Conservation (phyloP, 345 rosid genomes). For the Raphanus sativus region DNA sequence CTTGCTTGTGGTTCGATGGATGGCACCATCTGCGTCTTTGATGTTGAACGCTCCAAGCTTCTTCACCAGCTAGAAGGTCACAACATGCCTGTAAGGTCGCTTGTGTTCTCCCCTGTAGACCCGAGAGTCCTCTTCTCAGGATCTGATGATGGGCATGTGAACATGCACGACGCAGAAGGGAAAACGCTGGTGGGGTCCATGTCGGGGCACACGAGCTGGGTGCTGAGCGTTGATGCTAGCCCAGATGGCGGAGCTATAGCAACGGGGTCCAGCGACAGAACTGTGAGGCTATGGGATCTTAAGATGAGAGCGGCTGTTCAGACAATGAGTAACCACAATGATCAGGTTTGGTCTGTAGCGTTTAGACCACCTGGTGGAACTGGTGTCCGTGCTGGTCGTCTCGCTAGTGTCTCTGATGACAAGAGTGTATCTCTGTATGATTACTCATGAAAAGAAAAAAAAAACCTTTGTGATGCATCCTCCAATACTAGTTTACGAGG, state of each 20-base stretch:
- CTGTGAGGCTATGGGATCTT: conserved; percentile 96
- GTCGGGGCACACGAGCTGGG: conserved; percentile 97
- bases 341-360: conserved; percentile 93
- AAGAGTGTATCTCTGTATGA: conserved; percentile 86
- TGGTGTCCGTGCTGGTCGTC: conserved; percentile 55
- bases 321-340: conserved; percentile 86
- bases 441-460: conserved; percentile 55
- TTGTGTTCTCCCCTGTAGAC: conserved; percentile 77
- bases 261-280: conserved; percentile 90
- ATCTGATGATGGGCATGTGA: conserved; percentile 86
- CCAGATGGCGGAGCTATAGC: conserved; percentile 88
- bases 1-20: conserved; percentile 95
- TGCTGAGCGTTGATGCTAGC: conserved; percentile 85
- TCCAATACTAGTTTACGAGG: not conserved
- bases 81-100: conserved; percentile 87
- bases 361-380: conserved; percentile 63
- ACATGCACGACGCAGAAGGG: conserved; percentile 89
- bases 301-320: conserved; percentile 87
- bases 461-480: not conserved
- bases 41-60: conserved; percentile 74
- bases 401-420: conserved; percentile 93
- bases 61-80: conserved; percentile 92
- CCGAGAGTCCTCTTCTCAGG: conserved; percentile 75
- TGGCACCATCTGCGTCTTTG: conserved; percentile 83
- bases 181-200: conserved; percentile 67